phyloP scores from a whole-genome alignment of 768 basidiomycete species.

The Ramaria rubella region DNA sequence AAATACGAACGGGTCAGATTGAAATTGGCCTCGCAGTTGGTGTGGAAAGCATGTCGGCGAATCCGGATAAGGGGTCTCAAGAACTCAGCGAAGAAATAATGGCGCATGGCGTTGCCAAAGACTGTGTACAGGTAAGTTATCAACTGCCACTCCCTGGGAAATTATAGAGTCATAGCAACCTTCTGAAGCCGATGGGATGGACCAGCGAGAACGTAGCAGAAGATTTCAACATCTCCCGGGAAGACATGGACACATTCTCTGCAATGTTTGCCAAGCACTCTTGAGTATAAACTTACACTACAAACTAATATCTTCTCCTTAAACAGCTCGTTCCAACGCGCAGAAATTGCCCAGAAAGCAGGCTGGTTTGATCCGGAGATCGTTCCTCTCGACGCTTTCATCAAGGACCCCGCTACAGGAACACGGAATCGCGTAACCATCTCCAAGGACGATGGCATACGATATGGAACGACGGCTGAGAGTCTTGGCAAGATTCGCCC shows the following conservation, averaged over 20 bases:
- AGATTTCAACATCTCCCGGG: conserved; percentile 64
- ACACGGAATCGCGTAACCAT: conserved; percentile 47
- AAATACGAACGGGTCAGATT: conserved; percentile 71
- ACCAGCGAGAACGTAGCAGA: conserved; percentile 80
- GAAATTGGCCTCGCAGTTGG: conserved; percentile 52
- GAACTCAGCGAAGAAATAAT: conserved; percentile 19
- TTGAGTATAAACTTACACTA: not conserved
- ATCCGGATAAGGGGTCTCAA: conserved; percentile 16
- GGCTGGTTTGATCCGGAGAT: conserved; percentile 67
- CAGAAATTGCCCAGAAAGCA: conserved; percentile 62
- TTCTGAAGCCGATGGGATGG: conserved; percentile 78
- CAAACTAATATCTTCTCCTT: too few relatives aligned
- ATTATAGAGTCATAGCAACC: not conserved
- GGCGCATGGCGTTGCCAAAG: conserved; percentile 18
- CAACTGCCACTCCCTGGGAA: not conserved
- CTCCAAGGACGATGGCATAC: conserved; percentile 70
- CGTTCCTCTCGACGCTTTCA: conserved; percentile 47
- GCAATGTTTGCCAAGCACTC: conserved; percentile 42
- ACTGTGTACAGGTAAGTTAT: conserved; percentile 16
- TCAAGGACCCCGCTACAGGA: conserved; percentile 27
- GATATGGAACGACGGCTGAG: conserved; percentile 66
- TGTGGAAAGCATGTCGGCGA: conserved; percentile 17
- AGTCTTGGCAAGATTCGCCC: conserved; percentile 54
- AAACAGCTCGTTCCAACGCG: conserved; percentile 60
- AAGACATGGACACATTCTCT: conserved; percentile 71